phyloP scores from a whole-genome alignment of 805 yeast species.

The Starmerella stigmatis region DNA sequence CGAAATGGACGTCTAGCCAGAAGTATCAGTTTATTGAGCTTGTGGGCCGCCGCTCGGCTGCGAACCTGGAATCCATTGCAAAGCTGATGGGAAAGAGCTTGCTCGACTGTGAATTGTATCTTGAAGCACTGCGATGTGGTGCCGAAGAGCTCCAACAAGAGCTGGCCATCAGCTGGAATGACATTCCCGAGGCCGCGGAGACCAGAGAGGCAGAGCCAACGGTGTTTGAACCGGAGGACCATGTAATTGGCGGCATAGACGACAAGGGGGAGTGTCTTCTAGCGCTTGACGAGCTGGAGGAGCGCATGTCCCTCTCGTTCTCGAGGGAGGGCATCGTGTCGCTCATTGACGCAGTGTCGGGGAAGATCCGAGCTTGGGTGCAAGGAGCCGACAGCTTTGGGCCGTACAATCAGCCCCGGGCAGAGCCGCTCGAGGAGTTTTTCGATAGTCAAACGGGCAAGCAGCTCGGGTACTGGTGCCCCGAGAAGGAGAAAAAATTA shows the following conservation, averaged over 20 bases:
- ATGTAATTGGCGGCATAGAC: not conserved
- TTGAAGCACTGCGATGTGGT: constrained; percentile 1
- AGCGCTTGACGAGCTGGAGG: not conserved
- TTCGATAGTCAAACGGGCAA: not conserved
- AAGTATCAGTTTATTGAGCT: constrained; percentile 18
- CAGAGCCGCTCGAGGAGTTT: not conserved
- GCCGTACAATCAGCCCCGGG: not conserved
- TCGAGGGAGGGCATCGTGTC: not conserved
- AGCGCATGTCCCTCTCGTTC: not conserved
- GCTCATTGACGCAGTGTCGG: not conserved
- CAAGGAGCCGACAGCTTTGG: not conserved
- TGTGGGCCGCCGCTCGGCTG: constrained; percentile 17
- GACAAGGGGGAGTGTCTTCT: not conserved
- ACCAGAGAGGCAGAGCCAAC: constrained; percentile 8
- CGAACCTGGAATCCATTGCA: constrained; percentile 16
- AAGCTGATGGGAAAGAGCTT: constrained; percentile 14
- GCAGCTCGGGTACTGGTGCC: not conserved
- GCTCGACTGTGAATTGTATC: constrained; percentile 17
- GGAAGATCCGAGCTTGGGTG: not conserved
- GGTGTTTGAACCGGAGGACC: not conserved
- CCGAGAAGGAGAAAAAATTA: not conserved
- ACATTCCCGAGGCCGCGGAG: constrained; percentile 22
- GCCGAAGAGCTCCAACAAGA: not conserved
- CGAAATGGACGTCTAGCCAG: constrained; percentile 16
- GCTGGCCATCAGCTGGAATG: constrained; percentile 2